Conservation (phyloP, 2,329 filamentous ascomycete species). For the Monosporascus sp. region DNA sequence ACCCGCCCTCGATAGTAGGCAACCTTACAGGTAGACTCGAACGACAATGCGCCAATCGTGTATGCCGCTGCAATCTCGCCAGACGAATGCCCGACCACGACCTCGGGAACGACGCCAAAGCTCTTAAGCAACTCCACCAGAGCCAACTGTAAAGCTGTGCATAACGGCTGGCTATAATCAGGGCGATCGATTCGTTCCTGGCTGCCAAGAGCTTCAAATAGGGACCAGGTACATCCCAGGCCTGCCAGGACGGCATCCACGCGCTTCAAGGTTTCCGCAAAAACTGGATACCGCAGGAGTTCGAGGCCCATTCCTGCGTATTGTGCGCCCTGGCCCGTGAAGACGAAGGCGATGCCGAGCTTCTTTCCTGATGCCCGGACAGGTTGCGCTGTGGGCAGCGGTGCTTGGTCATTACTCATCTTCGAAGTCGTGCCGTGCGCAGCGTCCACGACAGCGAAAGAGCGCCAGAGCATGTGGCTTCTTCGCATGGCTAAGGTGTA, state of each 20-base stretch:
- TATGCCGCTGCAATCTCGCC: conserved; percentile 30
- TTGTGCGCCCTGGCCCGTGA: background rate
- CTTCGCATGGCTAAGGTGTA: conserved; percentile 3
- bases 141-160: conserved; percentile 21
- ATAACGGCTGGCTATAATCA: conserved; percentile 13
- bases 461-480: conserved; percentile 1
- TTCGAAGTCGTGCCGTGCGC: too few species aligned
- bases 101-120: conserved; percentile 11
- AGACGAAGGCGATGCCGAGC: background rate
- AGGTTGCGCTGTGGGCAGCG: background rate
- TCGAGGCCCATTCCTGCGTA: background rate
- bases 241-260: background rate
- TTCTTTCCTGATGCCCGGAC: background rate
- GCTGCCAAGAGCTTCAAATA: background rate
- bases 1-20: conserved; percentile 16
- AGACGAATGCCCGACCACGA: conserved; percentile 23
- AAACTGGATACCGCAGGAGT: background rate
- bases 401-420: background rate
- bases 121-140: conserved; percentile 18
- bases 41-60: conserved; percentile 16
- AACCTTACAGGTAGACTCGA: conserved; percentile 9
- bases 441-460: background rate
- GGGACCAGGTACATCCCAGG: background rate
- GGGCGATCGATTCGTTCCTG: background rate
- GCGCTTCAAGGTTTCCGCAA: background rate